Evolutionary conservation across 169 alveolate genomes (phyloP).

Genomic region (Plasmodium falciparum): DNA sequence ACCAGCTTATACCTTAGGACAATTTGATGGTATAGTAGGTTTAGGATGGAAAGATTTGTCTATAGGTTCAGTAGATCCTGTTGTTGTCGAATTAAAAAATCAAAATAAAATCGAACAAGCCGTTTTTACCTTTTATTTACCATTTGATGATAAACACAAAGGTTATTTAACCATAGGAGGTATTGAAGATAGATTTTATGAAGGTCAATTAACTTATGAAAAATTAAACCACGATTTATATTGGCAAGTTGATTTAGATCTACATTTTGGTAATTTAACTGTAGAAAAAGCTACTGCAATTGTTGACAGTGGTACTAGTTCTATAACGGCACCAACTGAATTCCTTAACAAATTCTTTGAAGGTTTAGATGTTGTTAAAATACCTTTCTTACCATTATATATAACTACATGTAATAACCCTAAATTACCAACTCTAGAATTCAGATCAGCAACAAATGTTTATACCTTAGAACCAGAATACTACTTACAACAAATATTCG

Average conservation of each 20-base stretch:
- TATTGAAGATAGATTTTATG: constrained; percentile 53
- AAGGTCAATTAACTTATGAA: constrained; percentile 52
- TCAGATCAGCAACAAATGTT: constrained; percentile 14
- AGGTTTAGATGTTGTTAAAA: constrained; percentile 13
- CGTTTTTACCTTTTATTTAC: constrained; percentile 53
- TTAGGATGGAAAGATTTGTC: constrained; percentile 79
- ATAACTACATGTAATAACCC: constrained; percentile 30
- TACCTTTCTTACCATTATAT: constrained; percentile 59
- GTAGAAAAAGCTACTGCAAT: constrained; percentile 33
- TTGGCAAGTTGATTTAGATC: constrained; percentile 60
- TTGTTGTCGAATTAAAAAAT: constrained; percentile 59
- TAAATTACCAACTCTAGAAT: constrained; percentile 32
- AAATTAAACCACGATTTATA: constrained; percentile 59
- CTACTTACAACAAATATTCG: constrained; percentile 27
- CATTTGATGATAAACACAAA: constrained; percentile 12
- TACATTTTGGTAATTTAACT: constrained; percentile 27
- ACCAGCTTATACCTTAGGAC: constrained; percentile 28
- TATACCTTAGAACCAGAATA: constrained; percentile 70
- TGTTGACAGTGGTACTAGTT: constrained; percentile 74
- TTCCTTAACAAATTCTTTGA: constrained; percentile 37
- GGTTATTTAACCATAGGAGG: constrained; percentile 75
- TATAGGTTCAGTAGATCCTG: constrained; percentile 46
- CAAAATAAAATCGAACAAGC: constrained; percentile 50
- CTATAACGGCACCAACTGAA: constrained; percentile 52
- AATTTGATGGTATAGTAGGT: constrained; percentile 77